phyloP scores from a whole-genome alignment of 1,139 yeast genomes.

The Hyphopichia wangnamkhiaoensis region DNA sequence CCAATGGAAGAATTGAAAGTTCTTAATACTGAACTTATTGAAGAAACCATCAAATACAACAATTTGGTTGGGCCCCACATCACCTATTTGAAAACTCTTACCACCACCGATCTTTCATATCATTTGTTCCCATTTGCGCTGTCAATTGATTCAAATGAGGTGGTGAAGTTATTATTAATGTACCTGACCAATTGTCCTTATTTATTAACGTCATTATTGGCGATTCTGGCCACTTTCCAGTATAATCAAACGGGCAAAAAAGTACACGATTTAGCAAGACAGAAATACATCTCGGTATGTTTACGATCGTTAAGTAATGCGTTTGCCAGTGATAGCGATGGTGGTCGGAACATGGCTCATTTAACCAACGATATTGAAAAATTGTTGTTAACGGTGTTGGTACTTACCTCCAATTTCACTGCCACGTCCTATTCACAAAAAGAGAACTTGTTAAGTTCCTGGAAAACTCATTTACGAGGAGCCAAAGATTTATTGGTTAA shows the following conservation, averaged over 20 bases:
- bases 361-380: conserved; percentile 36
- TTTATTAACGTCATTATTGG: conserved; percentile 35
- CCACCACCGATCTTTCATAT: conserved; percentile 29
- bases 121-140: conserved; percentile 43
- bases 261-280: conserved; percentile 31
- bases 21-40: conserved; percentile 23
- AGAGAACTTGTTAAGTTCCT: conserved; percentile 23
- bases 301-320: conserved; percentile 34
- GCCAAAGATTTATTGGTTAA: conserved; percentile 41
- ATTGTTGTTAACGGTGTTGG: conserved; percentile 38
- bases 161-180: conserved; percentile 30
- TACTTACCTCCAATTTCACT: conserved; percentile 39
- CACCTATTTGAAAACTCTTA: conserved; percentile 30
- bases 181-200: conserved; percentile 39
- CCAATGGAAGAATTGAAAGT: conserved; percentile 4
- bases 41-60: conserved; percentile 24
- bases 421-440: conserved; percentile 24
- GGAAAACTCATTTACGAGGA: conserved; percentile 44
- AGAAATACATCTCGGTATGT: conserved; percentile 34
- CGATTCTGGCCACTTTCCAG: conserved; percentile 40
- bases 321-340: conserved; percentile 21
- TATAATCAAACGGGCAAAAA: conserved; percentile 32
- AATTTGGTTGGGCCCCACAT: conserved; percentile 31
- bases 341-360: conserved; percentile 8
- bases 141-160: conserved; percentile 37